Percentiles rank a stretch among this genome's conserved stretches.
These are phyloP conservation scores for Penicillium diatomitis DNA, from an alignment of 495 filamentous ascomycete species.

Conservation along the genomic window DNA sequence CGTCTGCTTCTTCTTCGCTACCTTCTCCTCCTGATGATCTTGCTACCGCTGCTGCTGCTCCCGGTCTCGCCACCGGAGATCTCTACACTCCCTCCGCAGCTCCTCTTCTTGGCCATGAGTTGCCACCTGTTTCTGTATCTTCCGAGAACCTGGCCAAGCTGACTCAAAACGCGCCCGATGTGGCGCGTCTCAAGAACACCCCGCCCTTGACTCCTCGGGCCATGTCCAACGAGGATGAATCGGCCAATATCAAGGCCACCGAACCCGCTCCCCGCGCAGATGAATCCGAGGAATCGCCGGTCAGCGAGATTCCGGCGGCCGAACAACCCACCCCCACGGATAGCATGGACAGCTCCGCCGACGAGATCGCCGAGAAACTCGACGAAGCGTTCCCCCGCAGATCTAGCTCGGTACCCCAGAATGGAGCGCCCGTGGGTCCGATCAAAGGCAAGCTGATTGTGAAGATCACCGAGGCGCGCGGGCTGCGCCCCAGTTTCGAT, in stretches of 20 bases:
- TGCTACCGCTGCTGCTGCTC: too few relatives aligned
- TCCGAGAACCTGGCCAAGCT: slow-evolving; percentile 75
- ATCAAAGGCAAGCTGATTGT: slow-evolving; percentile 85
- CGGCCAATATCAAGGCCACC: slow-evolving; percentile 27
- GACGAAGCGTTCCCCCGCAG: slow-evolving; percentile 35
- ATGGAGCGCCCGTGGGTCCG: slow-evolving; percentile 55
- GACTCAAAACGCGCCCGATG: slow-evolving; percentile 62
- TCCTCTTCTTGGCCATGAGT: slow-evolving; percentile 43
- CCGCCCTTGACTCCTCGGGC: slow-evolving; percentile 80
- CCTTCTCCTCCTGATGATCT: slow-evolving; percentile 25
- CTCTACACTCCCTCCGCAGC: slow-evolving; percentile 33
- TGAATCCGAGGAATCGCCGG: slow-evolving; percentile 19
- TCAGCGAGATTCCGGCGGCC: slow-evolving; percentile 10
- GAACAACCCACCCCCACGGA: slow-evolving; percentile 11
- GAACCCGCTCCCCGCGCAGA: slow-evolving; percentile 16
- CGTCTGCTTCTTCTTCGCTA: slow-evolving; percentile 42
- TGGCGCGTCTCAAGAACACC: slow-evolving; percentile 69
- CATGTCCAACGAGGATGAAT: slow-evolving; percentile 54
- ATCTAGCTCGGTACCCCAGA: slow-evolving; percentile 26
- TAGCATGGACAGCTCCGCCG: slow-evolving; percentile 22
- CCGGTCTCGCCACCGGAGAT: too few relatives aligned
- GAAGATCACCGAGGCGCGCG: slow-evolving; percentile 74
- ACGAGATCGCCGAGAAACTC: slow-evolving; percentile 34
- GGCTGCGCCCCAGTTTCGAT: slow-evolving; percentile 69
- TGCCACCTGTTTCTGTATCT: slow-evolving; percentile 41